phyloP scores from a whole-genome alignment of 148 eudicot species.

The Arctostaphylos glauca region DNA sequence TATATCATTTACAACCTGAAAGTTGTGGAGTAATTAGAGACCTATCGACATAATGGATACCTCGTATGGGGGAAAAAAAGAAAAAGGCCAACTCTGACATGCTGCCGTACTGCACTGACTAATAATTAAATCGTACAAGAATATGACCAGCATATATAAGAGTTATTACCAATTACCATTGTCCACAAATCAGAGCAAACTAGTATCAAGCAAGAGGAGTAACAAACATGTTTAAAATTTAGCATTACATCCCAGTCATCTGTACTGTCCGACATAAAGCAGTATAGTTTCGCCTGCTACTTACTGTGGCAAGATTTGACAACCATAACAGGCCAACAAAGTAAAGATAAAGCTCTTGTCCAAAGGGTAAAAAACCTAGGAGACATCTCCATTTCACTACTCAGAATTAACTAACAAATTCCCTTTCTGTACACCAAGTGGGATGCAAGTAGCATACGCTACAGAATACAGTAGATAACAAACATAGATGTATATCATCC shows the following conservation, averaged over 20 bases:
- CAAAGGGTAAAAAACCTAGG: neutral
- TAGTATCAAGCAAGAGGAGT: neutral
- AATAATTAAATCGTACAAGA: neutral
- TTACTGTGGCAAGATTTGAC: neutral
- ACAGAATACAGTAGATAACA: neutral
- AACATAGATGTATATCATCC: neutral
- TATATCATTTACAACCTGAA: conserved; percentile 90
- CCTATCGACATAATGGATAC: neutral
- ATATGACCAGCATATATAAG: neutral
- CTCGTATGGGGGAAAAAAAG: neutral
- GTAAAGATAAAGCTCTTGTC: neutral
- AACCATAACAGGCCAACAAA: neutral
- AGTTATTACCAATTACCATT: neutral
- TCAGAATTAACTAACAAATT: neutral
- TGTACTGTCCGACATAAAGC: neutral
- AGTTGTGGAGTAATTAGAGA: conserved; percentile 14
- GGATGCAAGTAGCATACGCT: neutral
- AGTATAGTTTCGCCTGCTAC: neutral
- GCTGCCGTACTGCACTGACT: neutral
- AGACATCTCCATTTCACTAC: neutral
- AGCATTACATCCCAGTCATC: neutral
- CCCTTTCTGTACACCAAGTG: neutral
- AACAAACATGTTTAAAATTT: neutral
- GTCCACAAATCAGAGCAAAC: neutral
- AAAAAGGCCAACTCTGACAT: neutral